Conservation (phyloP, 2,329 filamentous ascomycete species). For the Stachybotrys elegans region DNA sequence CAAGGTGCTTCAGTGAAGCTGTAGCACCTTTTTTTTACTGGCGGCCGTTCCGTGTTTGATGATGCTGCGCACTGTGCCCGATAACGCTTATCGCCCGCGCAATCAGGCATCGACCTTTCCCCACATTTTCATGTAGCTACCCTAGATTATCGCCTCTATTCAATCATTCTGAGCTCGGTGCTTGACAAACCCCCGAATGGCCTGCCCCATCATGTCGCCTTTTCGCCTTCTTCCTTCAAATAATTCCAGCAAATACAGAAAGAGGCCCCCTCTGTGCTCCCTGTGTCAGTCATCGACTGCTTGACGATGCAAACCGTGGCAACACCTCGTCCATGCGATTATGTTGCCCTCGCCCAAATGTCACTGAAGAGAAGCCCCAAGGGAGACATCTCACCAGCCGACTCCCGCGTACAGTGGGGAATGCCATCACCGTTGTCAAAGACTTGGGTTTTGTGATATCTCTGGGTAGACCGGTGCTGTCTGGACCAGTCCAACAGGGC, state of each 20-base stretch:
- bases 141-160: too few relatives aligned
- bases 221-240: neutral
- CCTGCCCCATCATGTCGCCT: neutral
- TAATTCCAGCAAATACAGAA: neutral
- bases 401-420: slow-evolving; percentile 8
- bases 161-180: too few relatives aligned
- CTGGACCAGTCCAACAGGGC: slow-evolving; percentile 8
- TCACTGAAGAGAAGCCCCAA: neutral
- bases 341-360: slow-evolving; percentile 4
- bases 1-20: too few relatives aligned
- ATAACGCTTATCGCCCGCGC: too few relatives aligned
- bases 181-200: too few relatives aligned
- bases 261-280: neutral
- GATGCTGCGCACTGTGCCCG: too few relatives aligned
- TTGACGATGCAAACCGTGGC: slow-evolving; percentile 4
- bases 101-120: too few relatives aligned
- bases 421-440: slow-evolving; percentile 8
- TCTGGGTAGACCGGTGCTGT: slow-evolving; percentile 9
- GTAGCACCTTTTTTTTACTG: too few relatives aligned
- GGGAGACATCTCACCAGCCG: slow-evolving; percentile 1
- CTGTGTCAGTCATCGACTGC: slow-evolving; percentile 8
- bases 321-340: slow-evolving; percentile 6
- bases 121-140: too few relatives aligned
- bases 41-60: too few relatives aligned
- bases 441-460: slow-evolving; percentile 7